Evolutionary conservation across 176 grass and related monocot genomes (phyloP).

Genomic region (Pontederia crassipes): DNA sequence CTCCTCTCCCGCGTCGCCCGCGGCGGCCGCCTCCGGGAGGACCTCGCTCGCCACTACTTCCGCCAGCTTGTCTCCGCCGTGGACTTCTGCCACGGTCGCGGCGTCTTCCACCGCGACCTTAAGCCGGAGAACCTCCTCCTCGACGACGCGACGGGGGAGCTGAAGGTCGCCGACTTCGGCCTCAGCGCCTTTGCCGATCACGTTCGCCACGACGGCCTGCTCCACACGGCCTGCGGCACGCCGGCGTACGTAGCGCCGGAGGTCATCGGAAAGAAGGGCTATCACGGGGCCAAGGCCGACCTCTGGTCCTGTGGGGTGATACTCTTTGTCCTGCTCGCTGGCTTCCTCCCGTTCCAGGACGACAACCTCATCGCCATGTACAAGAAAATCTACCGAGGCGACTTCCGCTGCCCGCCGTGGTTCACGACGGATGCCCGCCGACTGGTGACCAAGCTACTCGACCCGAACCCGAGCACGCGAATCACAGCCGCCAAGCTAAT

Average conservation of each 20-base stretch:
- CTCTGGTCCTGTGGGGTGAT: constrained; percentile 51
- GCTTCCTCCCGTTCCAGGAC: no score
- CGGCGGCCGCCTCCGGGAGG: constrained; percentile 30
- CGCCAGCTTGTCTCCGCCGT: no score
- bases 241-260: background rate
- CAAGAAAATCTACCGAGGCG: constrained; percentile 35
- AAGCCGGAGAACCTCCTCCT: constrained; percentile 56
- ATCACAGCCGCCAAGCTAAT: constrained; percentile 23
- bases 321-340: constrained; percentile 48
- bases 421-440: constrained; percentile 24
- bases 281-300: constrained; percentile 46
- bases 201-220: constrained; percentile 5
- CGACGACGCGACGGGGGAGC: constrained; percentile 28
- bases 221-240: no score
- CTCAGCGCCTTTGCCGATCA: constrained; percentile 32
- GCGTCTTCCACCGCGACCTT: constrained; percentile 42
- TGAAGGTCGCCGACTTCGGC: constrained; percentile 45
- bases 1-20: constrained; percentile 25
- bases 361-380: constrained; percentile 23
- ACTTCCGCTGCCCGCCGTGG: constrained; percentile 30
- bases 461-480: constrained; percentile 31
- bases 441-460: constrained; percentile 27
- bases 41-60: constrained; percentile 8
- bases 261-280: constrained; percentile 36
- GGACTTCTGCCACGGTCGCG: constrained; percentile 37